Conservation (phyloP, 2,329 filamentous ascomycete species). For the Neonectria punicea region DNA sequence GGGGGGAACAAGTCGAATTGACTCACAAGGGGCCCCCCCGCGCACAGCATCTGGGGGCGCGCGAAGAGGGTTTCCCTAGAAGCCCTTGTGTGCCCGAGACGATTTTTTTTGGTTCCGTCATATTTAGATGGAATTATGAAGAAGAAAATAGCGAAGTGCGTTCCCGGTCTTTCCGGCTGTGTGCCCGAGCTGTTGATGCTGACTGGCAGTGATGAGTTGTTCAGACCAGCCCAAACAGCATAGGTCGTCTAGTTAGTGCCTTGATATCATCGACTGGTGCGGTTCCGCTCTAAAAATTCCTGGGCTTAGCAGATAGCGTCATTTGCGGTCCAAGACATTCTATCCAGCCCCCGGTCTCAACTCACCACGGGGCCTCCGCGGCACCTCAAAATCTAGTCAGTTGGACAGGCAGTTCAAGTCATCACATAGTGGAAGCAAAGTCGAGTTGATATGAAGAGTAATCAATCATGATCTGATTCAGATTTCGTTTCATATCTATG, state of each 20-base stretch:
- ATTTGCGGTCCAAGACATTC: conserved; percentile 26
- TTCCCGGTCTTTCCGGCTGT: background rate
- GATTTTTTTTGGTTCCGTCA: too few species aligned
- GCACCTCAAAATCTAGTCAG: background rate
- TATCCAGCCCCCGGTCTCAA: conserved; percentile 15
- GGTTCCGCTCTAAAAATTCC: conserved; percentile 32
- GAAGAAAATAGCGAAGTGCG: background rate
- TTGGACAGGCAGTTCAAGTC: background rate
- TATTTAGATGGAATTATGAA: too few species aligned
- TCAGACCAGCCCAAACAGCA: conserved; percentile 10
- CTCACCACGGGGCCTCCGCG: conserved; percentile 13
- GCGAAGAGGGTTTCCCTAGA: background rate
- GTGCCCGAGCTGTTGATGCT: background rate
- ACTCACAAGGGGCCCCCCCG: conserved; percentile 6
- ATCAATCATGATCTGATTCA: conserved; percentile 17
- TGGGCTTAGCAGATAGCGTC: conserved; percentile 35
- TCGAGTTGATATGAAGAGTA: conserved; percentile 2
- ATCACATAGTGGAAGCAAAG: background rate
- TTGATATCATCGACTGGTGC: conserved; percentile 21
- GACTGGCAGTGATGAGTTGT: conserved; percentile 1
- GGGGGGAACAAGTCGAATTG: conserved; percentile 10
- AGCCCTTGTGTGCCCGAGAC: background rate
- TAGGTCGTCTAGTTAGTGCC: conserved; percentile 12
- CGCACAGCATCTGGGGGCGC: conserved; percentile 9
- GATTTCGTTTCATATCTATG: conserved; percentile 19